A percentile compares a stretch with the other conserved stretches of the same genome.
Evolutionary conservation across 768 basidiomycete genomes (phyloP).

Genomic region (Tulasnella sp.): DNA sequence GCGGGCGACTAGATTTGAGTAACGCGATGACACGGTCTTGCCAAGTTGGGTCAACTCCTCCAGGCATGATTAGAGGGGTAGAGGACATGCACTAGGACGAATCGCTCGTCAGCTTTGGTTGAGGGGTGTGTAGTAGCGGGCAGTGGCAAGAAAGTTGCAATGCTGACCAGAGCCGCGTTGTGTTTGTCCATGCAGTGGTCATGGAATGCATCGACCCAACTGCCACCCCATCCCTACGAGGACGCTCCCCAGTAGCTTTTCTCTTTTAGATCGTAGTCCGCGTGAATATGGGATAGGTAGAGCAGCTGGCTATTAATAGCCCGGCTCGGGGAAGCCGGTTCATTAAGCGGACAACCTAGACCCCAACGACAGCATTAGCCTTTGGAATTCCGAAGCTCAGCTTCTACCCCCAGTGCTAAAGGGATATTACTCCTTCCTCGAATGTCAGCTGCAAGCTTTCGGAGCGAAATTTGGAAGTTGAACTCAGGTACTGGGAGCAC

Average conservation of each 20-base stretch:
- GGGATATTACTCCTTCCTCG: neutral
- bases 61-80: neutral
- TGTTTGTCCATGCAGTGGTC: neutral
- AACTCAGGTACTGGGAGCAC: neutral
- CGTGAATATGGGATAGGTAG: too few relatives aligned
- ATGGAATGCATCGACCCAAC: neutral
- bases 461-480: neutral
- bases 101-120: neutral
- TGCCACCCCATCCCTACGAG: neutral
- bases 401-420: neutral
- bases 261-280: too few relatives aligned
- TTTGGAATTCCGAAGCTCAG: neutral
- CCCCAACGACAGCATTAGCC: too few relatives aligned
- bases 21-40: constrained; percentile 7
- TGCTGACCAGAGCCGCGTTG: neutral
- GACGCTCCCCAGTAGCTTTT: neutral
- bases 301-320: too few relatives aligned
- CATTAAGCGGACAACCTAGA: too few relatives aligned
- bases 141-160: neutral
- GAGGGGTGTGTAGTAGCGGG: neutral
- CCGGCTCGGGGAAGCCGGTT: too few relatives aligned
- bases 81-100: neutral
- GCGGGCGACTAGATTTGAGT: constrained; percentile 27
- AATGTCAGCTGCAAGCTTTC: neutral
- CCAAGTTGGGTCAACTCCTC: constrained; percentile 3